phyloP scores from a whole-genome alignment of 768 basidiomycete species.

The Rhodotorula sphaerocarpa region DNA sequence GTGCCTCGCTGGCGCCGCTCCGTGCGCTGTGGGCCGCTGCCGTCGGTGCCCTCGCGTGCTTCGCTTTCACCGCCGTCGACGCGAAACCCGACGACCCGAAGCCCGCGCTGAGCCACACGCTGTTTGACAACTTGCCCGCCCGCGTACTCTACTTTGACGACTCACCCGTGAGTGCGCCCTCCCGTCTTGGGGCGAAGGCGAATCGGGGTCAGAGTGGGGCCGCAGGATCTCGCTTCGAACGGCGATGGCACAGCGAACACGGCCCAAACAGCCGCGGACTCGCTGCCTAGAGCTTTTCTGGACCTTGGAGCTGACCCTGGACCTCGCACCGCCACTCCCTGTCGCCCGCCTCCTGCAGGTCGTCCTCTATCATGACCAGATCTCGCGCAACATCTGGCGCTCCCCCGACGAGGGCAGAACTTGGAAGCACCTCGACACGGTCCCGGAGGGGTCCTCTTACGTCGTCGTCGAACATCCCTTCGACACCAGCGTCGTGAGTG shows the following conservation, averaged over 20 bases:
- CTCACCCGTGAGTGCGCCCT: slow-evolving; percentile 56
- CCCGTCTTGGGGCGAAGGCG: no score
- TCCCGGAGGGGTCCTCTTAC: slow-evolving; percentile 54
- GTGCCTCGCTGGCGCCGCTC: no score
- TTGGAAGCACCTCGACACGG: slow-evolving; percentile 51
- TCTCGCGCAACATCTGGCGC: slow-evolving; percentile 61
- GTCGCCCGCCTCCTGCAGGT: slow-evolving; percentile 44
- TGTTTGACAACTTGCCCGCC: slow-evolving; percentile 37
- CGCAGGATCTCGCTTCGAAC: no score
- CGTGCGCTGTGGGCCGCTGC: not conserved
- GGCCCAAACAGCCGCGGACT: no score
- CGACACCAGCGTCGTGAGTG: slow-evolving; percentile 62
- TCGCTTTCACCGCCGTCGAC: not conserved
- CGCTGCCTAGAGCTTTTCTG: no score
- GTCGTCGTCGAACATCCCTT: slow-evolving; percentile 82
- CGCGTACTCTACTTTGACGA: slow-evolving; percentile 72
- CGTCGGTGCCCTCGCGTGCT: not conserved
- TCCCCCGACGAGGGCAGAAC: slow-evolving; percentile 79
- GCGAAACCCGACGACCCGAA: slow-evolving; percentile 11
- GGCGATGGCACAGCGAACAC: no score
- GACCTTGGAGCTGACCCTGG: not conserved
- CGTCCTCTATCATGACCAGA: slow-evolving; percentile 72
- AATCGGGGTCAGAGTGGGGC: no score
- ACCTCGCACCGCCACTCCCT: not conserved
- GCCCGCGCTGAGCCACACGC: slow-evolving; percentile 29